Percentiles rank a stretch among this genome's conserved stretches.
Evolutionary conservation across 495 filamentous ascomycete genomes (phyloP).

Genomic region (Talaromyces trachyspermus): DNA sequence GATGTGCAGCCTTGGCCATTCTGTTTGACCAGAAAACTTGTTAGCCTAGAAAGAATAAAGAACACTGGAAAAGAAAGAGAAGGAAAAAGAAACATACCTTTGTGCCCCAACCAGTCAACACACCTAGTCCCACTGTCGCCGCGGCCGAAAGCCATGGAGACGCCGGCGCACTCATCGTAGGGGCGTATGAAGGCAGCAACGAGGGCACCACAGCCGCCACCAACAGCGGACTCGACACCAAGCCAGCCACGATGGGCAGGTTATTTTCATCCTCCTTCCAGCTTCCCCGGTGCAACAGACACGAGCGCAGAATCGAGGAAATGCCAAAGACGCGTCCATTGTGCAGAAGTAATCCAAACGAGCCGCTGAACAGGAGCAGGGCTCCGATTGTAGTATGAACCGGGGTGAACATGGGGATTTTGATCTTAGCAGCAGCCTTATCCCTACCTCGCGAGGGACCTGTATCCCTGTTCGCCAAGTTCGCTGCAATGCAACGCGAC

Average conservation of each 20-base stretch:
- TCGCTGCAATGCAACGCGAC: no score
- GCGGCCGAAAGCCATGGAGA: conserved; percentile 23
- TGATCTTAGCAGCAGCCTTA: no score
- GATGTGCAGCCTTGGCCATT: conserved; percentile 51
- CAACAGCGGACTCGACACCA: conserved; percentile 36
- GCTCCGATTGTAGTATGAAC: conserved; percentile 49
- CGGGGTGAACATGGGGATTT: conserved; percentile 57
- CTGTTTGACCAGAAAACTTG: conserved; percentile 16
- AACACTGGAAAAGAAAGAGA: no score
- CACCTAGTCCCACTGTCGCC: conserved; percentile 35
- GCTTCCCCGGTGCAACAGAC: conserved; percentile 25
- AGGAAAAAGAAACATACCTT: conserved; percentile 29
- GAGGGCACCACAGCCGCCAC: conserved; percentile 35
- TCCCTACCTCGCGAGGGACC: no score
- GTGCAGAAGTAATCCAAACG: conserved; percentile 44
- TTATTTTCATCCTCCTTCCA: conserved; percentile 21
- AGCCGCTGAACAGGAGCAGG: conserved; percentile 46
- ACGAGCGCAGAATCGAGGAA: conserved; percentile 40
- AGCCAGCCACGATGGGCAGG: conserved; percentile 42
- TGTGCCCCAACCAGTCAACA: conserved; percentile 49
- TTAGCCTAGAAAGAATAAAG: no score
- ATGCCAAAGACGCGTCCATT: conserved; percentile 51
- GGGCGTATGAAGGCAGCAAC: conserved; percentile 38
- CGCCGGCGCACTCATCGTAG: conserved; percentile 14
- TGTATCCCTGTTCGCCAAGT: no score